Evolutionary conservation across 164 flowering plant genomes (phyloP).

Genomic region (Aristolochia fimbriata): DNA sequence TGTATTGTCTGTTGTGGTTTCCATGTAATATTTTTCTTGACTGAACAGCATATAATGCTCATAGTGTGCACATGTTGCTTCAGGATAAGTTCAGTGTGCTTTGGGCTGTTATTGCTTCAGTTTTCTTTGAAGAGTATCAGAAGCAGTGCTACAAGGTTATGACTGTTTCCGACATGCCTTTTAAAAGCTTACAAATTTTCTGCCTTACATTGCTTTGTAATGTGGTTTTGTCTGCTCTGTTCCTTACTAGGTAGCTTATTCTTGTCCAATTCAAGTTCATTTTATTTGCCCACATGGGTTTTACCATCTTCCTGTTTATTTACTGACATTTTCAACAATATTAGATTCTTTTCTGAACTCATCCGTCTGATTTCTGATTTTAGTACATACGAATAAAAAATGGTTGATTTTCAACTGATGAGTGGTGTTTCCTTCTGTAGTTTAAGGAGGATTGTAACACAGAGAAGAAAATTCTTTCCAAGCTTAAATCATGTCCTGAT

Average conservation of each 20-base stretch:
- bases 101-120: slow-evolving; percentile 69
- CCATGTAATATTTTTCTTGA: neutral
- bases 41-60: neutral
- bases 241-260: too few relatives aligned
- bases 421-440: slow-evolving; percentile 22
- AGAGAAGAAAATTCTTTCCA: slow-evolving; percentile 72
- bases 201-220: too few relatives aligned
- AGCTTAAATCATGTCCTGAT: slow-evolving; percentile 49
- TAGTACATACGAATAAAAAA: neutral
- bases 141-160: slow-evolving; percentile 73
- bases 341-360: neutral
- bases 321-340: too few relatives aligned
- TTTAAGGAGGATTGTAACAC: slow-evolving; percentile 93
- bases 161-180: neutral
- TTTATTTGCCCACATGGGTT: too few relatives aligned
- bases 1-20: neutral
- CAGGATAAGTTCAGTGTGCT: slow-evolving; percentile 86
- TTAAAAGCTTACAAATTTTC: neutral
- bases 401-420: neutral
- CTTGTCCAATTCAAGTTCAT: too few relatives aligned
- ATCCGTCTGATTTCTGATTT: neutral
- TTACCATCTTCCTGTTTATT: neutral
- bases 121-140: slow-evolving; percentile 61
- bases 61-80: slow-evolving; percentile 4
- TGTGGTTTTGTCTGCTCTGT: too few relatives aligned